These are phyloP conservation scores for Boletus reticuloceps DNA, from an alignment of 768 basidiomycete genomes.

Conservation along the genomic window DNA sequence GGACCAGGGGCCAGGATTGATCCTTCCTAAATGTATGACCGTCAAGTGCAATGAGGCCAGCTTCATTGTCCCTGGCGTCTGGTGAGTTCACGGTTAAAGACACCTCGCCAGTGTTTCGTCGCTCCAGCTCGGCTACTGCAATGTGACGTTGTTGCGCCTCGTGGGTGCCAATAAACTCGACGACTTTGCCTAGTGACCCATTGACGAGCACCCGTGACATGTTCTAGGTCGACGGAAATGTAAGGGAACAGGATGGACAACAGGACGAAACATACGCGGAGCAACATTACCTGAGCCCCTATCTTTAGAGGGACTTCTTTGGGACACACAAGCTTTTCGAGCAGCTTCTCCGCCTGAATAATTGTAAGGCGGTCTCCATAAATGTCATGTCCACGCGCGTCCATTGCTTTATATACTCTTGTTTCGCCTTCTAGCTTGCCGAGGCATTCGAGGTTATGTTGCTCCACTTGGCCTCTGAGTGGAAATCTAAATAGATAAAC, in stretches of 20 bases:
- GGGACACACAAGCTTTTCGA: constrained; percentile 51
- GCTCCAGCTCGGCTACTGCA: constrained; percentile 28
- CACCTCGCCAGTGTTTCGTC: constrained; percentile 7
- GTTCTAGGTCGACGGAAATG: constrained; percentile 25
- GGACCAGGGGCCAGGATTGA: constrained; percentile 34
- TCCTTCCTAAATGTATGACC: constrained; percentile 10
- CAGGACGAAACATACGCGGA: constrained; percentile 25
- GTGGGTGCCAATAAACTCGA: constrained; percentile 29
- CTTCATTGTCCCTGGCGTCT: neutral
- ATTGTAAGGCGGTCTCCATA: constrained; percentile 31
- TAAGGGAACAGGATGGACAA: neutral
- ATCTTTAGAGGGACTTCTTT: constrained; percentile 49
- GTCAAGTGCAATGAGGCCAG: constrained; percentile 21
- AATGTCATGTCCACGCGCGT: constrained; percentile 44
- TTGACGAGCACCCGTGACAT: constrained; percentile 58
- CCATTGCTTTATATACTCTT: constrained; percentile 39
- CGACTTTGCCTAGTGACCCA: constrained; percentile 83
- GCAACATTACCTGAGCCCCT: constrained; percentile 81
- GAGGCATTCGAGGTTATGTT: constrained; percentile 21
- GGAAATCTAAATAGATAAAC: constrained; percentile 20
- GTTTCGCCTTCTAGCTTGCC: constrained; percentile 26
- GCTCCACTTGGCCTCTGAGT: constrained; percentile 27
- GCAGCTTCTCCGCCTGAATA: constrained; percentile 29
- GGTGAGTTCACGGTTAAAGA: neutral
- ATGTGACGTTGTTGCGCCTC: constrained; percentile 30